Conservation (phyloP, 495 filamentous ascomycete genomes). For the Tuber magnatum region DNA sequence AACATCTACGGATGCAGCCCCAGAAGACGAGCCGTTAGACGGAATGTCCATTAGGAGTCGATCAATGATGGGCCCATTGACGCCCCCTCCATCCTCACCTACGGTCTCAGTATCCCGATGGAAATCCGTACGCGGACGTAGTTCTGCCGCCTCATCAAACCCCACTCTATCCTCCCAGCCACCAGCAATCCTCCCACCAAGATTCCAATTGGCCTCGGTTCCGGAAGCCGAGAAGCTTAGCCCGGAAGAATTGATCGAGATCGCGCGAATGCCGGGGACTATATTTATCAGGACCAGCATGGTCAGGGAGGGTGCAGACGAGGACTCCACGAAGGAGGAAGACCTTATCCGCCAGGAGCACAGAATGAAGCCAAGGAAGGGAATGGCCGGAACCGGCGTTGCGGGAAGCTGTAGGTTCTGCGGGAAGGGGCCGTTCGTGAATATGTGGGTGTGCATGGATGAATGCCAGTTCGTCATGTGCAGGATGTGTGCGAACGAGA, state of each 20-base stretch:
- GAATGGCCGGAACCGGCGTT: conserved; percentile 34
- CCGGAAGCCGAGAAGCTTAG: conserved; percentile 28
- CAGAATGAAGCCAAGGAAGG: conserved; percentile 37
- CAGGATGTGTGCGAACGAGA: conserved; percentile 40
- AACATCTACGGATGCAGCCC: conserved; percentile 9
- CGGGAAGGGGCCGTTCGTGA: conserved; percentile 37
- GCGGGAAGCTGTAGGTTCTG: conserved; percentile 38
- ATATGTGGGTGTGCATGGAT: conserved; percentile 41
- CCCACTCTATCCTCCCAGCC: conserved; percentile 16
- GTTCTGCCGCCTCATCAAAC: not conserved
- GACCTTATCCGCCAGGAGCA: conserved; percentile 33
- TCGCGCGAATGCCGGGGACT: conserved; percentile 34
- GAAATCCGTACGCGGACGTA: conserved; percentile 20
- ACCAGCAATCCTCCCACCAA: conserved; percentile 8
- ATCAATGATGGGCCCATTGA: conserved; percentile 1
- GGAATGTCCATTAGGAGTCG: not conserved
- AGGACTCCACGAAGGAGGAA: not conserved
- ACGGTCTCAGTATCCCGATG: conserved; percentile 28
- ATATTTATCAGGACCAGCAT: conserved; percentile 38
- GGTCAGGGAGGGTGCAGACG: conserved; percentile 16
- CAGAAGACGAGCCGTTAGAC: conserved; percentile 8
- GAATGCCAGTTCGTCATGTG: conserved; percentile 38
- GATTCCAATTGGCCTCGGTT: conserved; percentile 15
- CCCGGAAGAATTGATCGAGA: conserved; percentile 28
- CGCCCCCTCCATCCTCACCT: conserved; percentile 15